Evolutionary conservation across 2,329 filamentous ascomycete genomes (phyloP).

Genomic region (Colletotrichum filicis): DNA sequence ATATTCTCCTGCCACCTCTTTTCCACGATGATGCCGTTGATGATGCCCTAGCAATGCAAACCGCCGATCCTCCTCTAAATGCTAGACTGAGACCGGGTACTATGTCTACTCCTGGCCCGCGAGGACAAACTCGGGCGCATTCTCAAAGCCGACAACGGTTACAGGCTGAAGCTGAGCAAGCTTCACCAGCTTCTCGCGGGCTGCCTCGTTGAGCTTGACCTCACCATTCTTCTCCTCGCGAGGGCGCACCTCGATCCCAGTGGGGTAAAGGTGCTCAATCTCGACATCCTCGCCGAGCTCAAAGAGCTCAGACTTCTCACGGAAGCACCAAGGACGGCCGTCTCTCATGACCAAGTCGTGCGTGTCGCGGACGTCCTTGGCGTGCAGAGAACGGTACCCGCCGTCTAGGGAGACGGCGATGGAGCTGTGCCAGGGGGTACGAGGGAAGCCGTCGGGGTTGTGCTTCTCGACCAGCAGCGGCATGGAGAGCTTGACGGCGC

Average conservation of each 20-base stretch:
- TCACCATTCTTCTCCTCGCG: background rate
- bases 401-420: constrained; percentile 47
- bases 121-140: background rate
- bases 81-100: background rate
- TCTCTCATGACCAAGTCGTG: constrained; percentile 46
- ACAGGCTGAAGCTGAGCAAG: constrained; percentile 24
- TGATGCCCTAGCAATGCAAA: background rate
- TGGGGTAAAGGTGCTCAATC: constrained; percentile 36
- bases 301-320: constrained; percentile 46
- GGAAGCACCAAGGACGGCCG: constrained; percentile 48
- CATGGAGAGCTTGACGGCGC: constrained; percentile 37
- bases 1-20: too few species aligned
- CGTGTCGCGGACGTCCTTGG: constrained; percentile 38
- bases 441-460: constrained; percentile 37
- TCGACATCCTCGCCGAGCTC: constrained; percentile 34
- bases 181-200: constrained; percentile 21
- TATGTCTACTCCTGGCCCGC: background rate
- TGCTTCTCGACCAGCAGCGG: constrained; percentile 38
- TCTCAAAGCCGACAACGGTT: constrained; percentile 13
- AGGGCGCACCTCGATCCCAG: constrained; percentile 30
- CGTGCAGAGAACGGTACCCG: constrained; percentile 37
- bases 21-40: background rate
- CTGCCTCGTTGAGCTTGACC: background rate
- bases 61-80: background rate
- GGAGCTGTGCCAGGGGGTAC: constrained; percentile 47